Evolutionary conservation across 805 yeast species (phyloP), one percentile per base, ranked within the genome.

Genomic region (Pichia cephalocereana): DNA sequence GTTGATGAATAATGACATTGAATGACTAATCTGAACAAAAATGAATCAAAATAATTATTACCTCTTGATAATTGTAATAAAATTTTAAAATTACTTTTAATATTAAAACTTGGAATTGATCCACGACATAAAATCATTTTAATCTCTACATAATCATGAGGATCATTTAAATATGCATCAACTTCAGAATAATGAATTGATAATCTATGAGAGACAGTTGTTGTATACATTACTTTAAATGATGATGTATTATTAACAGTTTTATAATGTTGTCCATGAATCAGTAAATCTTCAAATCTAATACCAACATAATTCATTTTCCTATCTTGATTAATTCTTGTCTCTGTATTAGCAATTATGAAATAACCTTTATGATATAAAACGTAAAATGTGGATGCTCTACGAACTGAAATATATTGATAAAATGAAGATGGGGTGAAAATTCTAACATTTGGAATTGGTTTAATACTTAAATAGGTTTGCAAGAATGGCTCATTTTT

Each of bases 271-370:
- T 38, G 19, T 8, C 55, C 57, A 27, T 40, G 28, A 6, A 44
- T 51, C 7, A 54, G 28, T 19, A 54, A 39, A 46, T 54, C 55
- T 41, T 54, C 57, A 48, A 54, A 54, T 32, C 57, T 28, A n/a
- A 54, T 54, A 14, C 57, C 57, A 9, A 50, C 49, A 39, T 51
- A 54, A 11, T 48, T 51, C 49, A 51, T 53, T 31, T 38, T 38
- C 1, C n/a, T 15, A 42, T 53, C 38, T 40, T 49, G 51, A 2
- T 43, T 45, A 10, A 47, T 40, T 15, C 54, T 38, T 15, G 53
- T 50, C 19, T 52, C 55, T 2, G 45, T 11, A 40, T 52, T 50
- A 2, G 51, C 49, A n/a, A 52, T 49, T 9, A 50, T 36, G 2
- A 45, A 15, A 31, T 46, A 45, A 12, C 40, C 40, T 12, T 47